phyloP scores from a whole-genome alignment of 345 rosid species.

The Bretschneidera sinensis region DNA sequence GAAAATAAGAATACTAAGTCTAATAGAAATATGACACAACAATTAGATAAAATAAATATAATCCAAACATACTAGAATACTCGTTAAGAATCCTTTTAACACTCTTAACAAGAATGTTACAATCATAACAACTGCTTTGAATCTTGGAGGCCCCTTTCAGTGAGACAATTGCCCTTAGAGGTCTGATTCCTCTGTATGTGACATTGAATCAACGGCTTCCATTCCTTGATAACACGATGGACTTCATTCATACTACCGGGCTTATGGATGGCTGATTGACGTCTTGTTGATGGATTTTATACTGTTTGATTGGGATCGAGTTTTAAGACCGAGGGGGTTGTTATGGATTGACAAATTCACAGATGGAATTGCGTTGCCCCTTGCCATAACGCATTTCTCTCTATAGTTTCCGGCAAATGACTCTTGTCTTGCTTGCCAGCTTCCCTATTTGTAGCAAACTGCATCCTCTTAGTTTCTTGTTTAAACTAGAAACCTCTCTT shows the following conservation, averaged over 20 bases:
- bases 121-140: conserved; percentile 64
- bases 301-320: conserved; percentile 80
- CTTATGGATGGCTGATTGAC: conserved; percentile 80
- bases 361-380: conserved; percentile 70
- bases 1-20: no score
- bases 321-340: conserved; percentile 80
- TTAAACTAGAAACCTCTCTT: no score
- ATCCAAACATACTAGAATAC: no score
- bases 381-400: no score
- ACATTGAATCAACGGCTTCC: conserved; percentile 85
- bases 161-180: conserved; percentile 79
- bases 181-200: conserved; percentile 61
- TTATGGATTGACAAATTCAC: conserved; percentile 82
- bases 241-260: conserved; percentile 68
- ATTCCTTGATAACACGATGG: conserved; percentile 86
- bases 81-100: conserved; percentile 64
- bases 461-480: no score
- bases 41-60: no score
- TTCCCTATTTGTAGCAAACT: no score
- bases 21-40: no score
- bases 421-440: no score
- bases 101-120: conserved; percentile 68
- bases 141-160: conserved; percentile 84
- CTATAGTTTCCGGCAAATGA: no score
- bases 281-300: conserved; percentile 72